Conservation (phyloP, 163 green algal genomes). For the Scenedesmus sp. region DNA sequence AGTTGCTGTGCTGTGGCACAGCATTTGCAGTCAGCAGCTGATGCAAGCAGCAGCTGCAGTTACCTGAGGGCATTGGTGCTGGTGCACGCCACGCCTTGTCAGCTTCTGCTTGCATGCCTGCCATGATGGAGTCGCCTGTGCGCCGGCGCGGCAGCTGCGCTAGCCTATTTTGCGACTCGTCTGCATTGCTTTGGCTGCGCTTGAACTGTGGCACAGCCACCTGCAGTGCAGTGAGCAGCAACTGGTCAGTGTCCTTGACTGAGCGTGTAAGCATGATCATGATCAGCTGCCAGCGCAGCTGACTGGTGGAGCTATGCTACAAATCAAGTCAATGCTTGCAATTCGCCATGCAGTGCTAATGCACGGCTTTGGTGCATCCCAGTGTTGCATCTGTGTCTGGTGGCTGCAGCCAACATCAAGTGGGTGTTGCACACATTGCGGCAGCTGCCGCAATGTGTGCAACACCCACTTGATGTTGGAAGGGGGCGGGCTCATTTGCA, state of each 20-base stretch:
- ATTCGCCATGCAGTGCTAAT: no score
- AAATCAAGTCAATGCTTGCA: no score
- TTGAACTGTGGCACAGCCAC: constrained; percentile 32
- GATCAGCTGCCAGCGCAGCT: no score
- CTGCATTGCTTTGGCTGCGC: background rate
- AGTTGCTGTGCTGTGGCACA: background rate
- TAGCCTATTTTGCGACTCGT: background rate
- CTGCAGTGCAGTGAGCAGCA: background rate
- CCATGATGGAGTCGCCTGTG: constrained; percentile 15
- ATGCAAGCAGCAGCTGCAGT: background rate
- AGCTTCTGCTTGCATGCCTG: constrained; percentile 12
- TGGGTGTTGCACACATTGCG: background rate
- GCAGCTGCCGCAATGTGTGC: background rate
- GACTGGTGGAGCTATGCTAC: no score
- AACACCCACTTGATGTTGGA: no score
- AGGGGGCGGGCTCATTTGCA: no score
- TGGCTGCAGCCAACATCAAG: background rate
- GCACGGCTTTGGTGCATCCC: no score
- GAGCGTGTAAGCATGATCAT: no score
- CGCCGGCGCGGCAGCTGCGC: constrained; percentile 21
- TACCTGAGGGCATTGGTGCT: constrained; percentile 7
- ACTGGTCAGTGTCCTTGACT: background rate
- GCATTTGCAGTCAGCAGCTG: background rate
- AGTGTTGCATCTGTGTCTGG: no score
- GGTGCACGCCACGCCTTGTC: constrained; percentile 7